Conservation (phyloP, 2,329 filamentous ascomycete genomes). For the Colletotrichum coccodes region DNA sequence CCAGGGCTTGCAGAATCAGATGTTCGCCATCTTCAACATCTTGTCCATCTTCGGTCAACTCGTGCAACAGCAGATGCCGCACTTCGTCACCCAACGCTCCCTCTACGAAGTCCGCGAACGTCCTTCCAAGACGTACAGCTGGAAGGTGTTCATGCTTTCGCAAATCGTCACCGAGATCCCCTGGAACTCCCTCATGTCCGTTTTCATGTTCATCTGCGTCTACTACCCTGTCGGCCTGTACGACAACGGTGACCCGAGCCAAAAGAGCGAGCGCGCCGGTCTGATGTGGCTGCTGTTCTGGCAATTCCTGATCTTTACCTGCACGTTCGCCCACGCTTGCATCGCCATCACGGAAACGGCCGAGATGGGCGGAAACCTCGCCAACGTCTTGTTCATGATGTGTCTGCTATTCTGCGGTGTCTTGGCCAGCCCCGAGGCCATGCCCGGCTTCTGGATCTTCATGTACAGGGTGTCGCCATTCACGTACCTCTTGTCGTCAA, state of each 20-base stretch:
- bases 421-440: conserved; percentile 62
- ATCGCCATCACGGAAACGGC: conserved; percentile 73
- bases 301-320: conserved; percentile 73
- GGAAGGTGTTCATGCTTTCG: conserved; percentile 72
- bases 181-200: conserved; percentile 70
- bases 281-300: conserved; percentile 73
- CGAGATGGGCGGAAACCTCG: conserved; percentile 72
- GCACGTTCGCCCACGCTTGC: conserved; percentile 73
- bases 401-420: conserved; percentile 69
- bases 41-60: conserved; percentile 72
- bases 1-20: conserved; percentile 72
- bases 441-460: conserved; percentile 78
- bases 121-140: conserved; percentile 72
- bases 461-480: conserved; percentile 77
- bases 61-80: conserved; percentile 71
- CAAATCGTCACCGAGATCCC: conserved; percentile 76
- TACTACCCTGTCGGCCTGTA: conserved; percentile 76
- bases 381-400: conserved; percentile 67
- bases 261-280: conserved; percentile 60
- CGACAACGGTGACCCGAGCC: conserved; percentile 63
- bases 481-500: conserved; percentile 73
- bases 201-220: conserved; percentile 72
- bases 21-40: conserved; percentile 75
- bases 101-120: conserved; percentile 75
- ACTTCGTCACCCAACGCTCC: conserved; percentile 72